phyloP scores from a whole-genome alignment of 2,329 filamentous ascomycete species.

The Fusarium compactum region DNA sequence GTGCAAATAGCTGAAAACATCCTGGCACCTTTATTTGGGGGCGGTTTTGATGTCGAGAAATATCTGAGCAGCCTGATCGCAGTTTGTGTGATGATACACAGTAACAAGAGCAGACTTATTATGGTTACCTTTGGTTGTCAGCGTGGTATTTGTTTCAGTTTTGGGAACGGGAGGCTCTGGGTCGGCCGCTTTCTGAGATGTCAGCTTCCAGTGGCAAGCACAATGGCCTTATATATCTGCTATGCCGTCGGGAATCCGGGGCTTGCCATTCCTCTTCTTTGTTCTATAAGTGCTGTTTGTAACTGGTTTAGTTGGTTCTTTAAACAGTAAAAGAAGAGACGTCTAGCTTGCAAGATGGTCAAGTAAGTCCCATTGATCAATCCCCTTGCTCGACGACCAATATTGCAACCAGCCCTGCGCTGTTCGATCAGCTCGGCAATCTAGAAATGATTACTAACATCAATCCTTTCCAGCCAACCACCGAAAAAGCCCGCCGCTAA shows the following conservation, averaged over 20 bases:
- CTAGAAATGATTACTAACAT: neutral
- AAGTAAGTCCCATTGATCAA: constrained; percentile 1
- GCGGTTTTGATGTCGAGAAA: neutral
- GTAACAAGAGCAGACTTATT: neutral
- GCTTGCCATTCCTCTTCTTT: rapidly evolving
- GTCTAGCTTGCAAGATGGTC: neutral
- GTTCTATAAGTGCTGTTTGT: rapidly evolving
- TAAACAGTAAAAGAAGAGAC: neutral
- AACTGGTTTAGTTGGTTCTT: too few species aligned
- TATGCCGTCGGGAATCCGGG: rapidly evolving
- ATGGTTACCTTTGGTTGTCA: neutral
- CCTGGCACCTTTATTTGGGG: constrained; percentile 11
- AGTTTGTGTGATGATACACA: neutral
- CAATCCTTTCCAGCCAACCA: neutral
- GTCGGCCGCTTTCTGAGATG: neutral
- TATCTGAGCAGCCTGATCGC: neutral
- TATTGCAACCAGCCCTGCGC: neutral
- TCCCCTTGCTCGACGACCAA: neutral
- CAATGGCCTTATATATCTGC: neutral
- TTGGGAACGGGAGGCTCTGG: neutral
- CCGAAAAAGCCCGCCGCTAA: constrained; percentile 3
- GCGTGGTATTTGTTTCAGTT: constrained; percentile 5
- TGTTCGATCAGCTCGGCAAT: neutral
- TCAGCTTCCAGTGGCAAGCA: neutral
- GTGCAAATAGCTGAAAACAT: constrained; percentile 3